These are phyloP conservation scores for Lycium ferocissimum DNA, from an alignment of 257 asterid species.

Conservation along the genomic window DNA sequence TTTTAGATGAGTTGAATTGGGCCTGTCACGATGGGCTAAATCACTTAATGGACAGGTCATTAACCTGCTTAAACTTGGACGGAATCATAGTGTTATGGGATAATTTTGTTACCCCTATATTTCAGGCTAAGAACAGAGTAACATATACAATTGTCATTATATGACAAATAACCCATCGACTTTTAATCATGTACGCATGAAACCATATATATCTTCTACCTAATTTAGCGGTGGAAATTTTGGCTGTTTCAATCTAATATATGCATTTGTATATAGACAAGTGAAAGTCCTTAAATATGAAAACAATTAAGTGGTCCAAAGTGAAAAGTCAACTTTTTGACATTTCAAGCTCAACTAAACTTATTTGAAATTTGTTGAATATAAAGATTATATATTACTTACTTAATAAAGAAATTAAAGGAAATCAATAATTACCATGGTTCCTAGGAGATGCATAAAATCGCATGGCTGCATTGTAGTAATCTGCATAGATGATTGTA, in stretches of 20 bases:
- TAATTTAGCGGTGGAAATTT: background rate
- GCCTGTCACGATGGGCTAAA: too few relatives aligned
- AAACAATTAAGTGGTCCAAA: background rate
- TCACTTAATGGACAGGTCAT: too few relatives aligned
- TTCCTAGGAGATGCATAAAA: slow-evolving; percentile 37
- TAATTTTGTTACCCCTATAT: too few relatives aligned
- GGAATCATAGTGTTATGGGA: too few relatives aligned
- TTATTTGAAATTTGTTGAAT: background rate
- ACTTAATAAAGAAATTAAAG: too few relatives aligned
- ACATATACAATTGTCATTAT: background rate
- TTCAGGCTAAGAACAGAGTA: too few relatives aligned
- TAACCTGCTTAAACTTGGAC: too few relatives aligned
- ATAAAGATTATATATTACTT: background rate
- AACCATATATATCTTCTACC: background rate
- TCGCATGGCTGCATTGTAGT: slow-evolving; percentile 51
- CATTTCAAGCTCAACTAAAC: background rate
- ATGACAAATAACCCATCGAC: background rate
- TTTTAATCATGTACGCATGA: background rate
- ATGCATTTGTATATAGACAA: background rate
- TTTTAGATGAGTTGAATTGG: too few relatives aligned
- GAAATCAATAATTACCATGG: slow-evolving; percentile 33
- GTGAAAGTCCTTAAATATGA: background rate
- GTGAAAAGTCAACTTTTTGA: background rate
- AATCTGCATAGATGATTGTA: slow-evolving; percentile 56
- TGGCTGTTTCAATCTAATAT: background rate